Base-by-base conservation (phyloP, 2,329 filamentous ascomycete genomes). In the Zymoseptoria brevis region DNA sequence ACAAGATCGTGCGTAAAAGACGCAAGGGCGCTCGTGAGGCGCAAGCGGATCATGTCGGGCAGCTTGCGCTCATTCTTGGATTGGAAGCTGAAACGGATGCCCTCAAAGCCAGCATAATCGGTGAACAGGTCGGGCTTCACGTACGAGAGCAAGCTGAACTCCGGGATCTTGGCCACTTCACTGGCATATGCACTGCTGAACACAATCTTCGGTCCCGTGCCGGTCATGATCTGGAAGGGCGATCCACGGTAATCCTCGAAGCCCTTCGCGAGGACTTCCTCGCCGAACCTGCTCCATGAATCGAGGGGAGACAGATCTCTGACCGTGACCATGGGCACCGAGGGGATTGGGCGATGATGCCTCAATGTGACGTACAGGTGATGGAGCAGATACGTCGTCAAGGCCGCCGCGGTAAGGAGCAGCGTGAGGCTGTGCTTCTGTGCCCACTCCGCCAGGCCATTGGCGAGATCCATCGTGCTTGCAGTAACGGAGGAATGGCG, bases 181-280 rank as follows among this genome's bases (percentile, higher is more conserved):
- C 60, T 56, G 6, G 55, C 55, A 26, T 60, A 64, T 9, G 57
- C 57, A 41, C 49, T 57, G 8, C 55, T 55, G 5, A 64, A 26
- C 35, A 64, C 53, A 21, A 62, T 54, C 22, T 60, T 60, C 19
- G 62, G 59, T 1, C 62, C 60, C 6, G 62, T 64, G 8, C 60
- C 60, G 6, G 60, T 60, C 26, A 62, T 53, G 24, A 64, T 49
- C 35, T 64, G 62, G 54, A 64, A 64, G 2, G 59, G 54, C 29
- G 50, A 16, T 30, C 41, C 24, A 21, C 29, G 2, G 21, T 30
- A 58, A 24, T 55, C 45, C 22, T 51, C 22, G 16, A 58, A 54
- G 19, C 55, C 59, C 8, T 55, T 13, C 16, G 53, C 26, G 21
- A 60, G 29, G 11, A 49, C 45, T 30, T 57, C 56, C 8, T 45